Percentiles rank a stretch among this genome's conserved stretches.
phyloP scores from a whole-genome alignment of 1,139 yeast genomes.

The Arxiozyma bovina region DNA sequence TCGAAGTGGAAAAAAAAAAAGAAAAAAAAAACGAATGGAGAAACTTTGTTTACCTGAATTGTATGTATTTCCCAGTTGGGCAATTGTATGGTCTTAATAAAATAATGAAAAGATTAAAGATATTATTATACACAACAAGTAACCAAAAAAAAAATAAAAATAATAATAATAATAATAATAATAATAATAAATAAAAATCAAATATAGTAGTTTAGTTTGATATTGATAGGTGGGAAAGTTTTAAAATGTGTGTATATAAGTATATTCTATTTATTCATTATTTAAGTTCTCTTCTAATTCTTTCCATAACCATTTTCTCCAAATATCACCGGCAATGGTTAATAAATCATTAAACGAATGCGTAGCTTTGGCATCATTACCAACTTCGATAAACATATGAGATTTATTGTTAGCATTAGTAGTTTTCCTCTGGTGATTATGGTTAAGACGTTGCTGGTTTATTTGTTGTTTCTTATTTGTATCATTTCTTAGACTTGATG shows the following conservation, averaged over 20 bases:
- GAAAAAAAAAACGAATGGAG: too few species aligned
- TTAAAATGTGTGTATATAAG: neutral
- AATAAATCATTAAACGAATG: slow-evolving; percentile 45
- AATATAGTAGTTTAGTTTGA: neutral
- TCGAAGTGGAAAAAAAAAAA: neutral
- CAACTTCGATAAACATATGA: slow-evolving; percentile 29
- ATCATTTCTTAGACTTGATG: neutral
- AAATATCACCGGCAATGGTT: slow-evolving; percentile 74
- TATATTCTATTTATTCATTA: neutral
- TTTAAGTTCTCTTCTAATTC: slow-evolving; percentile 44
- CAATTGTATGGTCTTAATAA: neutral
- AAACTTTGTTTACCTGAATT: neutral
- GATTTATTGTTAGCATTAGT: slow-evolving; percentile 1
- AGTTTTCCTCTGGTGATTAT: neutral
- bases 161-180: too few species aligned
- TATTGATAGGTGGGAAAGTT: neutral
- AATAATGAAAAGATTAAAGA: too few species aligned
- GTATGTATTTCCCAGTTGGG: neutral
- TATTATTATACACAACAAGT: too few species aligned
- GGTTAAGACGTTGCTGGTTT: neutral
- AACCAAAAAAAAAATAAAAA: too few species aligned
- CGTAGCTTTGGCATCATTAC: slow-evolving; percentile 30
- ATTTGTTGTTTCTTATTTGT: neutral
- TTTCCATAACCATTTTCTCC: slow-evolving; percentile 80
- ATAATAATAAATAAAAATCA: neutral